Conservation (phyloP, 441 rosid genomes). For the Corymbia citriodora region DNA sequence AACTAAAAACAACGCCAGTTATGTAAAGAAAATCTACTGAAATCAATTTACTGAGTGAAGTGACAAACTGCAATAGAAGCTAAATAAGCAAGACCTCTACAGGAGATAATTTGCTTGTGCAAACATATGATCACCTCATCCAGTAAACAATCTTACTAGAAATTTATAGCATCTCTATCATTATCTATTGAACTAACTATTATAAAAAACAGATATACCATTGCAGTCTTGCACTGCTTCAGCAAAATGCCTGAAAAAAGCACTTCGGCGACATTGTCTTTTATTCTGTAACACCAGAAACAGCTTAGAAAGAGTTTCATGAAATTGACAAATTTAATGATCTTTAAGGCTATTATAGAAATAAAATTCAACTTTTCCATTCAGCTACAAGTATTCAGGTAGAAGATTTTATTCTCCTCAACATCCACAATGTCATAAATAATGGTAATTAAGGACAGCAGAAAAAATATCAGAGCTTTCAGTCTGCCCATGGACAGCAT, state of each 20-base stretch:
- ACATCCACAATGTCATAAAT: not conserved
- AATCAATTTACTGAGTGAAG: not conserved
- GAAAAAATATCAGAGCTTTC: not conserved
- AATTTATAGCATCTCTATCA: not conserved
- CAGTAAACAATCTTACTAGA: not conserved
- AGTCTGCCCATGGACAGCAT: not conserved
- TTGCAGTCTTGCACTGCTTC: slow-evolving; percentile 89
- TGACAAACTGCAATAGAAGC: not conserved
- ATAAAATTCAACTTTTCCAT: not conserved
- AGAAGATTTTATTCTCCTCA: not conserved
- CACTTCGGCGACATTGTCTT: slow-evolving; percentile 80
- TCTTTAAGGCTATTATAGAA: not conserved
- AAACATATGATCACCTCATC: not conserved
- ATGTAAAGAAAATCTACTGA: not conserved
- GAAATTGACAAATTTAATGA: not conserved
- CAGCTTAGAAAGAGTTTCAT: not conserved
- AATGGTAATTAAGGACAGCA: not conserved
- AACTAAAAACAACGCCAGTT: not conserved
- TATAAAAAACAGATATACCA: slow-evolving; percentile 34
- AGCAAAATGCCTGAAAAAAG: slow-evolving; percentile 80
- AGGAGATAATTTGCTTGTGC: not conserved
- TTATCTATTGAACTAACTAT: not conserved
- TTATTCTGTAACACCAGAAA: slow-evolving; percentile 46
- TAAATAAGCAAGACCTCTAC: not conserved
- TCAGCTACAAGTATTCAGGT: not conserved